Evolutionary conservation across 148 eudicot genomes (phyloP).

Genomic region (Drosera capensis): DNA sequence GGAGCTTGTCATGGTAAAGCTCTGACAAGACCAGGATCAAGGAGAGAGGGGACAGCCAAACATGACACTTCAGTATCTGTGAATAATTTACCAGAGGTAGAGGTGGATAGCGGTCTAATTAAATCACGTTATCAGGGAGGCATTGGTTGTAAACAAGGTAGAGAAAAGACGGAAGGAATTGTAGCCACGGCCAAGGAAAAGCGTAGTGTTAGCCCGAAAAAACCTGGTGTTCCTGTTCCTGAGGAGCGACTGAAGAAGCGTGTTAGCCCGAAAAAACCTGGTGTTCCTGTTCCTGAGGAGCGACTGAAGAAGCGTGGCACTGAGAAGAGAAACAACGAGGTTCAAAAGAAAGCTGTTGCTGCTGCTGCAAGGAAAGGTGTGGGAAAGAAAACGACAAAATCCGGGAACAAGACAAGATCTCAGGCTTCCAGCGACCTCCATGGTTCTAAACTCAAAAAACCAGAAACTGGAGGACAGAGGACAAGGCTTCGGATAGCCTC

Average conservation of each 20-base stretch:
- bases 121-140: neutral
- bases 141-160: neutral
- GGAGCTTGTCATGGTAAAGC: constrained; percentile 7
- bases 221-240: constrained; percentile 10
- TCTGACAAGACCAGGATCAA: constrained; percentile 7
- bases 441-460: constrained; percentile 11
- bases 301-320: constrained; percentile 17
- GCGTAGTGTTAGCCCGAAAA: neutral
- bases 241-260: constrained; percentile 16
- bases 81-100: constrained; percentile 6
- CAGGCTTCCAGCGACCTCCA: constrained; percentile 13
- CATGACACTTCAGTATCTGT: constrained; percentile 8
- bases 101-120: neutral
- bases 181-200: neutral
- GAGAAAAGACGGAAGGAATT: neutral
- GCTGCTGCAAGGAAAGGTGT: constrained; percentile 18
- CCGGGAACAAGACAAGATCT: constrained; percentile 8
- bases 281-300: constrained; percentile 10
- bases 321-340: constrained; percentile 14
- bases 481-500: neutral
- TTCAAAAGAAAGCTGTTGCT: constrained; percentile 10
- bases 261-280: constrained; percentile 7
- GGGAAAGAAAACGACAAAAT: constrained; percentile 17
- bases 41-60: constrained; percentile 9
- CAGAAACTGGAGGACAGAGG: constrained; percentile 3